phyloP scores from a whole-genome alignment of 1,284 basidiomycete genomes.

The Papiliotrema laurentii region DNA sequence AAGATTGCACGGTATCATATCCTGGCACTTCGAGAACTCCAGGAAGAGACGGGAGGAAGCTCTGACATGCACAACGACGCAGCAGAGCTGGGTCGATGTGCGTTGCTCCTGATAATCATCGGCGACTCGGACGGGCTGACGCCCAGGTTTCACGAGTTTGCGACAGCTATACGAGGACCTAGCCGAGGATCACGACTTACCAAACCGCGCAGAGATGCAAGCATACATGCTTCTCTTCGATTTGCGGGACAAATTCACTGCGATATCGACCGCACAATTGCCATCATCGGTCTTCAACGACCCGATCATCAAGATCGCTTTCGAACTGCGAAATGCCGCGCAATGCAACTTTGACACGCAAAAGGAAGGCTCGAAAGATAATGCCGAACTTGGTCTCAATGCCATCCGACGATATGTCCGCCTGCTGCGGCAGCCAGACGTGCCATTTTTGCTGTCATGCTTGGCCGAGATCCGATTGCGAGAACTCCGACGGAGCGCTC shows the following conservation, averaged over 20 bases:
- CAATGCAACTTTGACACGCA: constrained; percentile 66
- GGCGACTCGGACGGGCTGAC: constrained; percentile 5
- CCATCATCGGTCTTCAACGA: constrained; percentile 66
- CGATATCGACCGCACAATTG: constrained; percentile 65
- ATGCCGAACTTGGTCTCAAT: constrained; percentile 54
- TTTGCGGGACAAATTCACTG: constrained; percentile 75
- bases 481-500: constrained; percentile 52
- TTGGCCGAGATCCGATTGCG: constrained; percentile 54
- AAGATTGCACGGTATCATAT: constrained; percentile 93
- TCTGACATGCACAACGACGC: constrained; percentile 45
- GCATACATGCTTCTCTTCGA: constrained; percentile 91
- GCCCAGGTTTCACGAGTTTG: constrained; percentile 74
- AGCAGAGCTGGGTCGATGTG: constrained; percentile 39
- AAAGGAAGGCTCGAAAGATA: constrained; percentile 51
- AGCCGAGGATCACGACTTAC: constrained; percentile 59
- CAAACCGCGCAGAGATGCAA: constrained; percentile 90
- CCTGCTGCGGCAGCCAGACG: constrained; percentile 41
- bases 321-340: constrained; percentile 71
- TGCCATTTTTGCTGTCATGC: constrained; percentile 54
- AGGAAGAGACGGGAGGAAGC: constrained; percentile 42
- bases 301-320: constrained; percentile 74
- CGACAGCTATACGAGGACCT: constrained; percentile 89
- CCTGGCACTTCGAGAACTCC: constrained; percentile 72
- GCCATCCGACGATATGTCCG: constrained; percentile 58
- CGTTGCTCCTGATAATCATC: background rate